Percentiles rank a stretch among this genome's conserved stretches.
phyloP scores from a whole-genome alignment of 2,329 filamentous ascomycete genomes.

The Neoascochyta sp. region DNA sequence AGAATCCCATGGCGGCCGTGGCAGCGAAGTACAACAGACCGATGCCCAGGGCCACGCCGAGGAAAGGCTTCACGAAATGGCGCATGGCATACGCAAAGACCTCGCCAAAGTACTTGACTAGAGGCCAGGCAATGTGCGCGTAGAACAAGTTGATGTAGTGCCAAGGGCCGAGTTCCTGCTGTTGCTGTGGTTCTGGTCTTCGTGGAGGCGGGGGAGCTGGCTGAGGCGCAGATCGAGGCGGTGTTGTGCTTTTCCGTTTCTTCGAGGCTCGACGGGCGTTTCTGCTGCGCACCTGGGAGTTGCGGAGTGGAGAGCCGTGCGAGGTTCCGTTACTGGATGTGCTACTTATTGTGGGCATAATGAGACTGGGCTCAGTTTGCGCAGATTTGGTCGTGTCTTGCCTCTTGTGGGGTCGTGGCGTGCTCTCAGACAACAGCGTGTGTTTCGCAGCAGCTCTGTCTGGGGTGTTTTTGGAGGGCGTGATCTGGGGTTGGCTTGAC shows the following conservation, averaged over 20 bases:
- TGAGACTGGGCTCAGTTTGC: conserved; percentile 39
- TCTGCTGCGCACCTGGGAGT: conserved; percentile 18
- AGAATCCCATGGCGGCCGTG: conserved; percentile 54
- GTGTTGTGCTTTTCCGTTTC: conserved; percentile 4
- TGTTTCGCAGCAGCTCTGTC: conserved; percentile 7
- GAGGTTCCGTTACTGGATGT: conserved; percentile 19
- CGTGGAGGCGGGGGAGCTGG: conserved; percentile 1
- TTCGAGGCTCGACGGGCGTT: conserved; percentile 6
- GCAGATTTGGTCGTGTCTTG: conserved; percentile 11
- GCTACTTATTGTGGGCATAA: conserved; percentile 41
- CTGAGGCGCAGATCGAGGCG: conserved; percentile 4
- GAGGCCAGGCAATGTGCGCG: conserved; percentile 32
- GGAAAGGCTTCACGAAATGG: conserved; percentile 60
- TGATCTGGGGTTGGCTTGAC: conserved; percentile 8
- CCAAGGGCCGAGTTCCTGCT: conserved; percentile 16
- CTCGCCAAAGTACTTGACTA: conserved; percentile 51
- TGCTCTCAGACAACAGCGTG: conserved; percentile 4
- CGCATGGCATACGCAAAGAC: conserved; percentile 57
- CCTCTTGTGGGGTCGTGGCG: conserved; percentile 9
- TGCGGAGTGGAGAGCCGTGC: conserved; percentile 20
- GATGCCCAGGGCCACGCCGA: conserved; percentile 55
- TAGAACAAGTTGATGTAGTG: conserved; percentile 29
- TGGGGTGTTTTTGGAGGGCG: conserved; percentile 8
- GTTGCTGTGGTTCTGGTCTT: conserved; percentile 2
- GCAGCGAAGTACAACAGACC: conserved; percentile 54